Conservation (phyloP, 768 basidiomycete genomes). For the Termitomyces sp. region DNA sequence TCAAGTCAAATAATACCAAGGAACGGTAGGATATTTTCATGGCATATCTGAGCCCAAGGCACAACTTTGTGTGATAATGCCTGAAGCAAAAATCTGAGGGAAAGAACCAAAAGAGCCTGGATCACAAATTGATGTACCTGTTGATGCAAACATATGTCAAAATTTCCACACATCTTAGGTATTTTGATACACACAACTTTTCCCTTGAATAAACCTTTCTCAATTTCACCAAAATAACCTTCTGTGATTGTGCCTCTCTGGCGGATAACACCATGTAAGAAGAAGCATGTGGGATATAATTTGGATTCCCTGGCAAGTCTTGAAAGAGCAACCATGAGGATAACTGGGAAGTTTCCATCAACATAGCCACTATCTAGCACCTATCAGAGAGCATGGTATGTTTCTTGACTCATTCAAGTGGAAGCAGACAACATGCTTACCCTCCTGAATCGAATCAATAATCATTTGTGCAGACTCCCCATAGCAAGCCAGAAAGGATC, state of each 20-base stretch:
- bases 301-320: conserved; percentile 1
- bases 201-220: background rate
- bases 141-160: background rate
- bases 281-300: background rate
- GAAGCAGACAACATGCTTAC: background rate
- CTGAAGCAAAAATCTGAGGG: background rate
- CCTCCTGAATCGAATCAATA: background rate
- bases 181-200: conserved; percentile 3
- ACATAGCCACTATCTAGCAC: background rate
- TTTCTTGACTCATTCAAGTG: background rate
- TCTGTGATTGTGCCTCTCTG: background rate
- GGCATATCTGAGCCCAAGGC: background rate
- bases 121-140: background rate
- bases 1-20: background rate
- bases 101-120: background rate
- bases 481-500: background rate
- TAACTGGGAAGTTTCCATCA: background rate
- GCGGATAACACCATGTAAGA: background rate
- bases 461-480: background rate
- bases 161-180: background rate
- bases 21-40: conserved; percentile 2
- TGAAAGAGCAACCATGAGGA: conserved; percentile 1
- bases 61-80: conserved; percentile 3
- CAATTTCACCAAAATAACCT: conserved; percentile 1
- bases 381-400: background rate